Conservation (phyloP, 1,139 yeast genomes). For the Scheffersomyces segobiensis region DNA sequence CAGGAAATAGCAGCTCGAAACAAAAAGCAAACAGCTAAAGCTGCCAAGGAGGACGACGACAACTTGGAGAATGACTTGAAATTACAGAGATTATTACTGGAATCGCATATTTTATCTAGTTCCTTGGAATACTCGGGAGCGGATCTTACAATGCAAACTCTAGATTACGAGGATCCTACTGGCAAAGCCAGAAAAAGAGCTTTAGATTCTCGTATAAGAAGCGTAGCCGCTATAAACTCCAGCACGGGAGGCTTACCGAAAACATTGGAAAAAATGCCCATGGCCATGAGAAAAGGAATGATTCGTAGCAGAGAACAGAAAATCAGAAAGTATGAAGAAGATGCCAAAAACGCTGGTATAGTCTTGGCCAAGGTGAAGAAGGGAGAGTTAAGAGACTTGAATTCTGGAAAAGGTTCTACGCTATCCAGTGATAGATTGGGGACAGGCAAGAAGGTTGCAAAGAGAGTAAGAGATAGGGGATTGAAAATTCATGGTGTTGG, state of each 20-base stretch:
- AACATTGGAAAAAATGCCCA: conserved; percentile 78
- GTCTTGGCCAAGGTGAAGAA: conserved; percentile 65
- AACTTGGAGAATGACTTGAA: conserved; percentile 80
- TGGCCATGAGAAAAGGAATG: conserved; percentile 86
- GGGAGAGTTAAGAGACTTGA: conserved; percentile 61
- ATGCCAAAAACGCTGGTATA: conserved; percentile 88
- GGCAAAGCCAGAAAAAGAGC: conserved; percentile 82
- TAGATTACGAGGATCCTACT: conserved; percentile 67
- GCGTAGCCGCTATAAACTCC: conserved; percentile 54
- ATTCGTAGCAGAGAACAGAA: conserved; percentile 54
- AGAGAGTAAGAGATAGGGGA: conserved; percentile 67
- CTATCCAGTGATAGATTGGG: conserved; percentile 60
- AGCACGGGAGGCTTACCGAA: conserved; percentile 36
- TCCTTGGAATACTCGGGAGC: conserved; percentile 67
- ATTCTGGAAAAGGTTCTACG: conserved; percentile 56
- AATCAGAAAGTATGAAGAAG: conserved; percentile 61
- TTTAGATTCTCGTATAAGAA: conserved; percentile 63
- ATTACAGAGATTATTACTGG: conserved; percentile 76
- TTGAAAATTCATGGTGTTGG: conserved; percentile 79
- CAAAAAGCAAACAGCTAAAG: conserved; percentile 27
- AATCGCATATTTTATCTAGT: conserved; percentile 80
- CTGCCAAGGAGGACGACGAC: conserved; percentile 39
- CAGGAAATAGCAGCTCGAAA: conserved; percentile 22
- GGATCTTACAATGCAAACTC: conserved; percentile 66
- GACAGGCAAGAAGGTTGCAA: conserved; percentile 33